Evolutionary conservation across 176 grass and related monocot species (phyloP), one percentile per base, ranked within the genome.

Genomic region (Elaeis guineensis): DNA sequence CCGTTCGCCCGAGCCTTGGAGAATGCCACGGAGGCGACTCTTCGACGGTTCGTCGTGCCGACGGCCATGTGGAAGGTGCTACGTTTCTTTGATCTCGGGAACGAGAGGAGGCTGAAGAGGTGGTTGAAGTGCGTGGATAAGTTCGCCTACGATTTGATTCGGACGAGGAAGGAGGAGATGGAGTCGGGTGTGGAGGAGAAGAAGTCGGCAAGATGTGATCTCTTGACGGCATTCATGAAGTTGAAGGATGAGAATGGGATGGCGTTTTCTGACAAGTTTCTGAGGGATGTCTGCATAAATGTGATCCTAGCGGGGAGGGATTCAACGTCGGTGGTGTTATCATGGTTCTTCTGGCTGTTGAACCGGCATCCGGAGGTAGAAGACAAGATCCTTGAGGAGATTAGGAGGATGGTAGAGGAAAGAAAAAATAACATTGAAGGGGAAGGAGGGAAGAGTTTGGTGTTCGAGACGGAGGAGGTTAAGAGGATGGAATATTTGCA

Each of bases 291-390:
- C 25, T 97, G 92, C 68, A 83, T 97, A 30, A 97, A 97, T 75
- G 88, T 97, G 29, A 97, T 97, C 52, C 74, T 97, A 49, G 92
- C 92, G 14, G 92, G 92, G 1, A 76, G 92, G 25, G 92, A 97
- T 80, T 91, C 92, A 11, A 91, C 92, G 20, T 97, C 92, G 5
- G 92, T 97, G 22, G 92, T 87, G 71, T 78, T 97, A 50, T 78
- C 92, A 0, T 97, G 92, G 92, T 97, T 97, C 78, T 97, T 97
- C 80, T 97, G 92, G 92, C 75, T 97, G 51, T 84, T 97, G 17
- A 64, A 55, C 54, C 72, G 69, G 55, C 73, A 85, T 75, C 75
- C 78, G 2, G 50, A 24, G 44, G 84, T 83, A 5, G 92, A 97
- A 78, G 69, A 21, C 25, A 85, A 57, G 57, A 91, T 97, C 55